Evolutionary conservation across 768 basidiomycete genomes (phyloP).

Genomic region (Roridomyces roridus): DNA sequence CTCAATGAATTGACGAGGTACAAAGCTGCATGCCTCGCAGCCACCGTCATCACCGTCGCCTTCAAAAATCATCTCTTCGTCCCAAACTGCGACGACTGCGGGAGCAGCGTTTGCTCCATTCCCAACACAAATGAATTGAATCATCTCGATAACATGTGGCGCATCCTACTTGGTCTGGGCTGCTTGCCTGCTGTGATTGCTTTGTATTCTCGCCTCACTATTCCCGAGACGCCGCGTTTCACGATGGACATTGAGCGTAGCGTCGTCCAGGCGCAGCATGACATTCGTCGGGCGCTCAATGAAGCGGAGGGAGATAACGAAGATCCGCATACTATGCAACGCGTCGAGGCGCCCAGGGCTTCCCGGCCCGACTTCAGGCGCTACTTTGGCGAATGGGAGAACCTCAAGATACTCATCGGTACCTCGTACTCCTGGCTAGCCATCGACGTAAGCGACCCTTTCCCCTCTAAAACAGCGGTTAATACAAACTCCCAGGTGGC

Average conservation of each 20-base stretch:
- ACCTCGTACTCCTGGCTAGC: constrained; percentile 89
- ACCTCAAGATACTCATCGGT: constrained; percentile 80
- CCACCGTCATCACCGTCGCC: constrained; percentile 22
- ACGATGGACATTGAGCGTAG: constrained; percentile 94
- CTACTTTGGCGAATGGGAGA: constrained; percentile 77
- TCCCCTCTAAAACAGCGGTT: neutral
- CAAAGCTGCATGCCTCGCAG: constrained; percentile 69
- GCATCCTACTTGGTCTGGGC: constrained; percentile 87
- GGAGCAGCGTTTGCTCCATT: too few species aligned
- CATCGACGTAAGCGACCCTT: constrained; percentile 63
- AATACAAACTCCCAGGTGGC: too few species aligned
- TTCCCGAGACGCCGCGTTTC: constrained; percentile 88
- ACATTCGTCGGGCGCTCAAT: constrained; percentile 70
- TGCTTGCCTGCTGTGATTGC: constrained; percentile 82
- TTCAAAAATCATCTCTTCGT: neutral
- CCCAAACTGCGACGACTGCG: neutral
- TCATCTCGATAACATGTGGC: constrained; percentile 82
- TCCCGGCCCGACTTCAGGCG: constrained; percentile 65
- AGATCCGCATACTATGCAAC: too few species aligned
- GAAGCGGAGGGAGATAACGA: constrained; percentile 30
- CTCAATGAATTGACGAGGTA: too few species aligned
- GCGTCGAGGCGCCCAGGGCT: constrained; percentile 73
- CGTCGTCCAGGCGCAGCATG: constrained; percentile 71
- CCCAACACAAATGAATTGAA: constrained; percentile 36
- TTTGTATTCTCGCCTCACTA: constrained; percentile 93